Evolutionary conservation across 2,329 filamentous ascomycete genomes (phyloP), one percentile per base, ranked within the genome.

Genomic region (Talaromyces pinophilus): DNA sequence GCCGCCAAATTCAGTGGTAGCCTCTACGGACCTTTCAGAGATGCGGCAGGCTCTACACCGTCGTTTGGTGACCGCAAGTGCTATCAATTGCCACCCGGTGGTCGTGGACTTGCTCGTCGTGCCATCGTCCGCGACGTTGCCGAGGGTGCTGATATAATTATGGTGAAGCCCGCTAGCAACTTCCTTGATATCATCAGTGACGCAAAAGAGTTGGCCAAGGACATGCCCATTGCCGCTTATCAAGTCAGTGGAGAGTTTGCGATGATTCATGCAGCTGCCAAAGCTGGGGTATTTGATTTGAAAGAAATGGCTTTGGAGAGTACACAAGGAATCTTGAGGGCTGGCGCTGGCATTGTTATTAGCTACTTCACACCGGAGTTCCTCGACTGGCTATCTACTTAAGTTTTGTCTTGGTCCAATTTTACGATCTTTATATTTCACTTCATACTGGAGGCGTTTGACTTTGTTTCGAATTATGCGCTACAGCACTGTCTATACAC

Each of bases 161-260:
- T 99, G 94, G 95, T 99, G 69, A 99, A 99, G 85, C 95, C 95
- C 1, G 95, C 95, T 10, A 91, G 91, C 73, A 92, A 94, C 79
- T 99, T 97, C 78, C 86, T 99, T 55, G 95, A 99, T 80, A 97
- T 99, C 73, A 98, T 99, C 78, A 92, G 92, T 71, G 95, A 99
- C 76, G 95, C 95, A 63, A 98, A 97, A 83, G 93, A 97, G 63
- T 86, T 98, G 63, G 94, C 92, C 67, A 90, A 89, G 76, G 93
- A 98, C 78, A 85, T 98, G 78, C 95, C 95, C 1, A 86, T 99
- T 42, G 94, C 95, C 1, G 94, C 95, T 25, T 99, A 99, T 79
- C 95, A 99, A 78, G 95, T 99, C 67, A 95, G 91, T 73, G 95
- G 95, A 71, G 95, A 99, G 82, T 99, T 90, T 76, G 93, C 95